Evolutionary conservation across 805 yeast genomes (phyloP), one percentile per base, ranked within the genome.

Genomic region (Lipomyces lipofer): DNA sequence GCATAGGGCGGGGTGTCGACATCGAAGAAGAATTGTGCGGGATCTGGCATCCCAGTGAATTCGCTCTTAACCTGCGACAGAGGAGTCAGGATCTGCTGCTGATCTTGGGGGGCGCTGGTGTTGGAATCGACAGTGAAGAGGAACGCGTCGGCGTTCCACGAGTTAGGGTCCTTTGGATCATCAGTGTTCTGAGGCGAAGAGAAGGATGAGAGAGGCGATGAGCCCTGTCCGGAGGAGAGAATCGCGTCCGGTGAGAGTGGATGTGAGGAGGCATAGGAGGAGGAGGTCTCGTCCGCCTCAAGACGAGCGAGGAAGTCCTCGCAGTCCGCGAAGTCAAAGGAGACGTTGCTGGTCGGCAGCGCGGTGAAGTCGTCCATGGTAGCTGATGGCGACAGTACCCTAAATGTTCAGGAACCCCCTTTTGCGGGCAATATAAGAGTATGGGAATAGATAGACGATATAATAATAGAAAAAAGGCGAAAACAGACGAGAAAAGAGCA

Each of bases 321-420:
- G 44, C 66, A 63, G 45, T 59, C 59, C 25, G 62, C 58, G 24
- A 60, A 64, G 43, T 63, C 67, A 49, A 63, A 60, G 43, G 55
- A 29, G 29, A 29, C 45, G 47, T 28, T 46, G 47, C 28, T 36
- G 8, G 42, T 36, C 10, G 36, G 40, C n/a, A 24, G 29, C 19
- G 51, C 33, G 10, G 43, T 19, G 51, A 28, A 55, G 32, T 43
- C 53, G 51, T 55, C 59, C 46, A 55, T 47, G 22, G n/a, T n/a
- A n/a, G n/a, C n/a, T n/a, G n/a, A n/a, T n/a, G n/a, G n/a, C n/a
- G n/a, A n/a, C n/a, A n/a, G n/a, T n/a, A n/a, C n/a, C n/a, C n/a
- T n/a, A n/a, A n/a, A n/a, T n/a, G n/a, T n/a, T n/a, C n/a, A n/a
- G n/a, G n/a, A n/a, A n/a, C n/a, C n/a, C n/a, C n/a, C n/a, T n/a